Conservation (phyloP, 2,329 filamentous ascomycete species). For the Juglanconis oblonga region DNA sequence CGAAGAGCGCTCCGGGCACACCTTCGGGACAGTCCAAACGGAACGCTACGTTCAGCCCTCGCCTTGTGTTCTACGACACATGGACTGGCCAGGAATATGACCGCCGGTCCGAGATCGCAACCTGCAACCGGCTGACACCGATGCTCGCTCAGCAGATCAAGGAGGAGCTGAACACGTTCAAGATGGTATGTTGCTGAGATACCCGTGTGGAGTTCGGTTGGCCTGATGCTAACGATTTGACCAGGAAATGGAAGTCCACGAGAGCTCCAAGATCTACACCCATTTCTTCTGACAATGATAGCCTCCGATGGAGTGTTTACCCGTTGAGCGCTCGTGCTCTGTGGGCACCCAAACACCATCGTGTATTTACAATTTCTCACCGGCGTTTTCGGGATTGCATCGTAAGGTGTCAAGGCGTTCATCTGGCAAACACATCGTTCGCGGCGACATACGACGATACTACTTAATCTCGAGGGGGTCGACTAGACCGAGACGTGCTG, state of each 20-base stretch:
- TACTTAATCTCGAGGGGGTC: constrained; percentile 15
- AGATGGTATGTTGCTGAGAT: constrained; percentile 73
- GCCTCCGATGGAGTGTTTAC: constrained; percentile 17
- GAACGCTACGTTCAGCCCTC: constrained; percentile 78
- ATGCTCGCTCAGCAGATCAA: constrained; percentile 99
- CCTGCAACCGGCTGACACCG: constrained; percentile 94
- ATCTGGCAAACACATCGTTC: constrained; percentile 15
- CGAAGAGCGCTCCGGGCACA: constrained; percentile 77
- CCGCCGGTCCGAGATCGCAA: constrained; percentile 90
- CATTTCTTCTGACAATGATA: constrained; percentile 87
- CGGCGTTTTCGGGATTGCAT: constrained; percentile 24
- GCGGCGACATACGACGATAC: constrained; percentile 6
- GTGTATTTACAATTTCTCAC: constrained; percentile 52
- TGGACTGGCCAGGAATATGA: constrained; percentile 97
- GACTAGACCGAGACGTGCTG: neutral
- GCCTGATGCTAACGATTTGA: constrained; percentile 35
- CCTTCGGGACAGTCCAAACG: constrained; percentile 61
- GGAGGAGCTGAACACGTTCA: constrained; percentile 98
- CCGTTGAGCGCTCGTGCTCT: constrained; percentile 1
- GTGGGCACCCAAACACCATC: constrained; percentile 27
- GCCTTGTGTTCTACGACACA: constrained; percentile 92
- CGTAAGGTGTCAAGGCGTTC: constrained; percentile 27
- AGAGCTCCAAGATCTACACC: constrained; percentile 98
- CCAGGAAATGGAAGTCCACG: constrained; percentile 99
- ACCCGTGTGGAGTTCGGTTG: constrained; percentile 14